phyloP scores from a whole-genome alignment of 306 rosid species.

The Elaeagnus macrophylla region DNA sequence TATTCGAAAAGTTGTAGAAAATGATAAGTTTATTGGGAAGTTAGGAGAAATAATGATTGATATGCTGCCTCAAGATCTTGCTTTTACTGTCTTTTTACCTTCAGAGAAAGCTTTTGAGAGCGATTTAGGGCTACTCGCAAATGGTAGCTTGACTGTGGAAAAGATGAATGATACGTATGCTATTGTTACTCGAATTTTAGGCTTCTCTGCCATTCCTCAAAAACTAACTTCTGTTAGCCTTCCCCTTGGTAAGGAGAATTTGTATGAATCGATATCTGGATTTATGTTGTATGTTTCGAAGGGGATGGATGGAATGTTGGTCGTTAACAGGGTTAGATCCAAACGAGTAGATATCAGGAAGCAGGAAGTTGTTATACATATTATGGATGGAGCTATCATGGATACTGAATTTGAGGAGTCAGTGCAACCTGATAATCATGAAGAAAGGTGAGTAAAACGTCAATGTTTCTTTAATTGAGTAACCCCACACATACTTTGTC shows the following conservation, averaged over 20 bases:
- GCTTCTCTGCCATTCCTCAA: constrained; percentile 68
- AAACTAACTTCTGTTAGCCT: constrained; percentile 34
- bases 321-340: constrained; percentile 62
- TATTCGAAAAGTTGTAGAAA: constrained; percentile 21
- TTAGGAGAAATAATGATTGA: constrained; percentile 74
- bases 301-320: constrained; percentile 49
- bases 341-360: constrained; percentile 45
- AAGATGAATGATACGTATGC: constrained; percentile 64
- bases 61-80: constrained; percentile 77
- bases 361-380: constrained; percentile 46
- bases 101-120: constrained; percentile 69
- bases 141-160: constrained; percentile 36
- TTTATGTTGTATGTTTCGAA: constrained; percentile 45
- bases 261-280: constrained; percentile 72
- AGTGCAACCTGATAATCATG: constrained; percentile 30
- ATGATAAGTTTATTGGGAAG: constrained; percentile 23
- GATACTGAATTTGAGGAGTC: constrained; percentile 74
- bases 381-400: constrained; percentile 79
- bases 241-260: constrained; percentile 29
- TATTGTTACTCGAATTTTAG: constrained; percentile 50
- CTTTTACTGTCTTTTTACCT: constrained; percentile 72
- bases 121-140: constrained; percentile 37
- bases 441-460: not conserved
- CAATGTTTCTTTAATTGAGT: not conserved
- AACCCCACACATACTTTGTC: not conserved